phyloP scores from a whole-genome alignment of 257 asterid species.

The Solanum medicagineum region DNA sequence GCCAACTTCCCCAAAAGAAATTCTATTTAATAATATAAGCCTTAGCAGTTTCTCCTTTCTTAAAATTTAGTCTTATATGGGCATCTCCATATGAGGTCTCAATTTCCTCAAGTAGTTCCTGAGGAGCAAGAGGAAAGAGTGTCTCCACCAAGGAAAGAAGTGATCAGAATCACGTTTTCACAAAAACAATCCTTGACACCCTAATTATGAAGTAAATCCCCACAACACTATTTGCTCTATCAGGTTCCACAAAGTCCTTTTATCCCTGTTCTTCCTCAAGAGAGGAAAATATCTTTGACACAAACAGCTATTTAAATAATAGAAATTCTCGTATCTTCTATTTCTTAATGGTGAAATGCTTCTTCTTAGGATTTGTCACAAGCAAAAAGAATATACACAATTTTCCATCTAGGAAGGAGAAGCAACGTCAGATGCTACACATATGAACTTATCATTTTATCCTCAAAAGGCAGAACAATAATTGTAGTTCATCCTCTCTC shows the following conservation, averaged over 20 bases:
- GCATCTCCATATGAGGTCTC: not conserved
- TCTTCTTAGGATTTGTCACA: not conserved
- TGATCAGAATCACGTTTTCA: not conserved
- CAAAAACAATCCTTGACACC: not conserved
- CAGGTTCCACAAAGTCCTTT: not conserved
- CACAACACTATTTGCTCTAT: not conserved
- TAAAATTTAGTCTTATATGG: not conserved
- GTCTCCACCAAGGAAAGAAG: not conserved
- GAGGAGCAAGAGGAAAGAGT: not conserved
- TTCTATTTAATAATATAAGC: not conserved
- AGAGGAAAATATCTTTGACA: not conserved
- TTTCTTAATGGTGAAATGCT: not conserved
- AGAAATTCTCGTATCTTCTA: not conserved
- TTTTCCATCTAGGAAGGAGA: not conserved
- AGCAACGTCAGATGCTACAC: not conserved
- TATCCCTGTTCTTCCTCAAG: not conserved
- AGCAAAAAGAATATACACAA: not conserved
- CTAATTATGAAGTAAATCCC: not conserved
- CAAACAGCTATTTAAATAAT: not conserved
- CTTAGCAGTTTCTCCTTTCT: not conserved
- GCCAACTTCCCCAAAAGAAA: not conserved
- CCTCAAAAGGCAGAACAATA: not conserved
- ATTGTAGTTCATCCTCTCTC: not conserved
- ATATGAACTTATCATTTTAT: not conserved
- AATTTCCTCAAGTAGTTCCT: not conserved